phyloP scores from a whole-genome alignment of 1,284 basidiomycete species.

The Peniophora sp. region DNA sequence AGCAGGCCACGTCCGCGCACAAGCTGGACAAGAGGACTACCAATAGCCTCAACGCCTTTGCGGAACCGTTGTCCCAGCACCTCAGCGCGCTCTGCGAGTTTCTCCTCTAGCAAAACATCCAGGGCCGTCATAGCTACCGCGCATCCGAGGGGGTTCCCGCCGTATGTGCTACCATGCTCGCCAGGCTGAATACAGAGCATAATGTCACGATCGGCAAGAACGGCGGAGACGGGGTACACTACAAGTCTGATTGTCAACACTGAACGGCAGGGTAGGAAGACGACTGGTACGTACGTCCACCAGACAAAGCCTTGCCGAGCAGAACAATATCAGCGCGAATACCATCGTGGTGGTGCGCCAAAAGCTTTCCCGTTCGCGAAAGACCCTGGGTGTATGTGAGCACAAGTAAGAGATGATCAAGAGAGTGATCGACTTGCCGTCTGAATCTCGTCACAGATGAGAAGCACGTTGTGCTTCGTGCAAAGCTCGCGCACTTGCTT shows the following conservation, averaged over 20 bases:
- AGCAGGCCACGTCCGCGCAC: constrained; percentile 86
- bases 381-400: constrained; percentile 46
- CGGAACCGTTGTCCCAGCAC: constrained; percentile 81
- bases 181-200: constrained; percentile 97
- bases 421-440: constrained; percentile 45
- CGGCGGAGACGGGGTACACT: constrained; percentile 96
- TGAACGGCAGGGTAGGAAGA: constrained; percentile 3
- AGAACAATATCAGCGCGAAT: constrained; percentile 91
- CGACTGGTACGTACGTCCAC: constrained; percentile 68
- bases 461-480: constrained; percentile 87
- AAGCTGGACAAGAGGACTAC: constrained; percentile 61
- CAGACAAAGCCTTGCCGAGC: constrained; percentile 93
- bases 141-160: constrained; percentile 92
- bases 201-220: constrained; percentile 82
- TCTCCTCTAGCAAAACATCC: constrained; percentile 82
- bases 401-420: neutral
- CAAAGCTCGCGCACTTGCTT: constrained; percentile 74
- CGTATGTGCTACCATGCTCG: constrained; percentile 96
- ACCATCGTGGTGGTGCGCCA: constrained; percentile 83
- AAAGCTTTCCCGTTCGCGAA: constrained; percentile 80
- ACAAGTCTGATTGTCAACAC: neutral
- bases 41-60: constrained; percentile 50
- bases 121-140: constrained; percentile 92
- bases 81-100: constrained; percentile 74
- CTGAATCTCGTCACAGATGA: constrained; percentile 98